Conservation (phyloP, 2,329 filamentous ascomycete genomes). For the Didymella glomerata region DNA sequence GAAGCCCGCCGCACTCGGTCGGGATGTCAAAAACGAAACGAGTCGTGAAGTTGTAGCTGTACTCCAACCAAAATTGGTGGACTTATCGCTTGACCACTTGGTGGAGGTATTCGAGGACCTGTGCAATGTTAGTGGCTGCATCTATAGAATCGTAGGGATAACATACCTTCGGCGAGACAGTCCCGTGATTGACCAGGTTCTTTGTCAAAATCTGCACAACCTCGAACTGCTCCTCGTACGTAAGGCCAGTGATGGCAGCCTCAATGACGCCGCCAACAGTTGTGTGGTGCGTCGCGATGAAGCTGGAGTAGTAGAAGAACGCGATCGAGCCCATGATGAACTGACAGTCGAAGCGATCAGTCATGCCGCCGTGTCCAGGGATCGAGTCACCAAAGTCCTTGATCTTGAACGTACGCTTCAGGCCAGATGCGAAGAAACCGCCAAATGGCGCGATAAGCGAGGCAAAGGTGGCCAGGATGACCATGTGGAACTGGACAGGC, state of each 20-base stretch:
- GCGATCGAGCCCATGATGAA: conserved; percentile 99
- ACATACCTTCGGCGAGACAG: conserved; percentile 60
- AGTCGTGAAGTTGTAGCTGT: not conserved
- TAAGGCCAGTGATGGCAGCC: conserved; percentile 87
- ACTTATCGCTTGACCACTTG: not conserved
- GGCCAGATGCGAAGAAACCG: conserved; percentile 95
- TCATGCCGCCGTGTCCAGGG: conserved; percentile 96
- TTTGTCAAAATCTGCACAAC: conserved; percentile 69
- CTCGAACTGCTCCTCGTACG: conserved; percentile 87
- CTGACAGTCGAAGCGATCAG: conserved; percentile 98
- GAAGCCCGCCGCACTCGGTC: not conserved
- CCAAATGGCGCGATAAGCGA: conserved; percentile 97
- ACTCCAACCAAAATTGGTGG: not conserved
- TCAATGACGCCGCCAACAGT: conserved; percentile 89
- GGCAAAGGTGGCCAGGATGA: conserved; percentile 90
- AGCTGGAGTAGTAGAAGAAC: conserved; percentile 98
- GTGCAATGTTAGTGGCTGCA: not conserved
- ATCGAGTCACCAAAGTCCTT: conserved; percentile 99
- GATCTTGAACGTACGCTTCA: conserved; percentile 99
- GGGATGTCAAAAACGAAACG: not conserved
- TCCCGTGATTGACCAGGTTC: conserved; percentile 70
- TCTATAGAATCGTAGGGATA: not conserved
- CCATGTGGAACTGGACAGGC: conserved; percentile 92
- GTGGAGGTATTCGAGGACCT: not conserved
- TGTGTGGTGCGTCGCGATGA: conserved; percentile 88